These are phyloP conservation scores for Bullera alba DNA, from an alignment of 768 basidiomycete species.

Conservation along the genomic window DNA sequence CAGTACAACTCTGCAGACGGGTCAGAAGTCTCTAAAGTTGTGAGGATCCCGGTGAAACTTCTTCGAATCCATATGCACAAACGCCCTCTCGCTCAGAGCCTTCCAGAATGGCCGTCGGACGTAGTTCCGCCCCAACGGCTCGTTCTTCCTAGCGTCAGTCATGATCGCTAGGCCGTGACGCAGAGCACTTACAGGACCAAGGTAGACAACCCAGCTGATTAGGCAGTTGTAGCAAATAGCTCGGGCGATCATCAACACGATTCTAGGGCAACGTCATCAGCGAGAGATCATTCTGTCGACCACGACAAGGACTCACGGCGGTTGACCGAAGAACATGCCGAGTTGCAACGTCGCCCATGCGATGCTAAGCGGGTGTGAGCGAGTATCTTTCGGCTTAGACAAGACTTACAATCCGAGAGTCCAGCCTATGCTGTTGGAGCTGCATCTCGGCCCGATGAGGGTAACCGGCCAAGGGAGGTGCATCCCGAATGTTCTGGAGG, in stretches of 20 bases:
- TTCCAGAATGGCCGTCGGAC: slow-evolving; percentile 7
- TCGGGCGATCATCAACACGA: slow-evolving; percentile 3
- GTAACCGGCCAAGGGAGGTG: slow-evolving; percentile 26
- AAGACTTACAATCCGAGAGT: slow-evolving; percentile 32
- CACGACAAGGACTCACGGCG: not conserved
- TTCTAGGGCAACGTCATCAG: not conserved
- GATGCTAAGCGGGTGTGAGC: slow-evolving; percentile 1
- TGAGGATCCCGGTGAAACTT: too few species aligned
- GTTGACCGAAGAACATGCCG: slow-evolving; percentile 9
- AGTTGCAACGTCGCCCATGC: slow-evolving; percentile 10
- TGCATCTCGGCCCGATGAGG: slow-evolving; percentile 28
- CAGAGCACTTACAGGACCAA: slow-evolving; percentile 14
- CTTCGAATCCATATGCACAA: slow-evolving; percentile 12
- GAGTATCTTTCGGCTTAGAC: not conserved
- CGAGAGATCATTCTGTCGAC: too few species aligned
- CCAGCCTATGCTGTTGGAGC: slow-evolving; percentile 28
- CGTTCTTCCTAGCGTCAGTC: slow-evolving; percentile 14
- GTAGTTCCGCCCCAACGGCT: slow-evolving; percentile 10
- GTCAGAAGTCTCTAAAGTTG: too few species aligned
- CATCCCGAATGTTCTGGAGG: slow-evolving; percentile 26
- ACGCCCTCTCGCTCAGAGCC: slow-evolving; percentile 2
- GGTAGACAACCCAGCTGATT: not conserved
- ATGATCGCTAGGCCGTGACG: not conserved
- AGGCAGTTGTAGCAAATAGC: slow-evolving; percentile 15
- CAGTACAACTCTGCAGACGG: too few species aligned